These are phyloP conservation scores for Saitozyma sp. DNA, from an alignment of 768 basidiomycete species.

Conservation along the genomic window DNA sequence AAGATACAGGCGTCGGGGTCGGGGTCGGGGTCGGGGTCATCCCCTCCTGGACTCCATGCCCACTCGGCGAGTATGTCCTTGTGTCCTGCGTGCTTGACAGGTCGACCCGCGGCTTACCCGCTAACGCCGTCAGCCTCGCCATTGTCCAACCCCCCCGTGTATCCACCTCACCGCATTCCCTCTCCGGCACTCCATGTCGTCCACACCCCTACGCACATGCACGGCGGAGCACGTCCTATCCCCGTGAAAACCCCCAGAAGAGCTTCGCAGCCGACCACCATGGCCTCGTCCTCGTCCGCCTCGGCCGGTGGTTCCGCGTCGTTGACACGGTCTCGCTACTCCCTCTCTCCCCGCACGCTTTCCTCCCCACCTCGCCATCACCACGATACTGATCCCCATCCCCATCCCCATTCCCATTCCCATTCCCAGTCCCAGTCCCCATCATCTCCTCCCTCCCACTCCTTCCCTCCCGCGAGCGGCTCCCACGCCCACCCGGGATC, in stretches of 20 bases:
- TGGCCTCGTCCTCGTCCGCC: too few relatives aligned
- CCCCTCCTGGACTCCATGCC: too few relatives aligned
- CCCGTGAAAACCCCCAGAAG: background rate
- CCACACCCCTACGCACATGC: too few relatives aligned
- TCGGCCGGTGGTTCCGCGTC: too few relatives aligned
- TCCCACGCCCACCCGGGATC: constrained; percentile 14
- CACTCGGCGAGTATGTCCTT: too few relatives aligned
- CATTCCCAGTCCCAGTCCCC: background rate
- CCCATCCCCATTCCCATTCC: background rate
- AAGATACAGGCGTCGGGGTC: too few relatives aligned
- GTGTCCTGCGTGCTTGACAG: too few relatives aligned
- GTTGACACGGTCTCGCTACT: background rate
- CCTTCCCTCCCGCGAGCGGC: background rate
- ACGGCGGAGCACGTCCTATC: background rate
- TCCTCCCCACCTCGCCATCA: background rate
- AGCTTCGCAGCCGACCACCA: background rate
- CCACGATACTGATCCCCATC: background rate
- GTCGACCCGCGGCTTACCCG: too few relatives aligned
- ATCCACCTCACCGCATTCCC: background rate
- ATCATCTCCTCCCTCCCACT: background rate
- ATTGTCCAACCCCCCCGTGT: background rate
- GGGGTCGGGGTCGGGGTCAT: too few relatives aligned
- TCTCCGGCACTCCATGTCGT: background rate
- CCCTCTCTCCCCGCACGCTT: constrained; percentile 6
- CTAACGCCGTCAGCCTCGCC: background rate